Evolutionary conservation across 345 rosid genomes (phyloP), one percentile per base, ranked within the genome.

Genomic region (Passiflora organensis): DNA sequence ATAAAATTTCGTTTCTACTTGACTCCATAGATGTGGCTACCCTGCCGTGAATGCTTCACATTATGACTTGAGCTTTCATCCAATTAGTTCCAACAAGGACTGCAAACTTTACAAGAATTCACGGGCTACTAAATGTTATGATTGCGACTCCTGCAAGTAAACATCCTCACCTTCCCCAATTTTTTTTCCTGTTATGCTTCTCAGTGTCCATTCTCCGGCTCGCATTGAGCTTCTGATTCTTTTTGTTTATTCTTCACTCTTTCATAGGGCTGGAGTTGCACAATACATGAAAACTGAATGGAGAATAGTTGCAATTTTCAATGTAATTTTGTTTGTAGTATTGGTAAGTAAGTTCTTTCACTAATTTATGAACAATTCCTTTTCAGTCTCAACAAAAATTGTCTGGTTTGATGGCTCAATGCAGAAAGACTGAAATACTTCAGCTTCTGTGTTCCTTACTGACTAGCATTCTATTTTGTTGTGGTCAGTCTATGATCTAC

Each of bases 101-200:
- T 88, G 96, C 78, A 88, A 80, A 66, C 85, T 73, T 55, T 91
- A 91, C 78, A 85, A 78, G 63, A 91, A 91, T 53, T 48, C 80
- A 18, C 75, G 73, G 58, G 43, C 79, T 6, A 64, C 76, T 76
- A 91, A 85, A 70, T 91, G 96, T 78, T 91, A 87, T 80, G 82
- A 80, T 21, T 91, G 97, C 46, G 83, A 87, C 64, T 85, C 97
- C 65, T 91, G 97, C 97, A 91, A 85, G 97, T 91, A 82, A 72
- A 57, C 22, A 58, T 32, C 43, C 42, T 32, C 43, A 59, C 43
- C 50, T 53, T 51, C 43, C 22, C 20, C 19, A 2, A 2, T 14
- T 1, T 12, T 32, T 17, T 20, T 5, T 47, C 48, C 45, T 20
- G 20, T 18, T 28, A 4, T 28, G 25, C 14, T 16, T 28, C 10